Evolutionary conservation across 805 yeast genomes (phyloP).

Genomic region (Saturnispora galanensis): DNA sequence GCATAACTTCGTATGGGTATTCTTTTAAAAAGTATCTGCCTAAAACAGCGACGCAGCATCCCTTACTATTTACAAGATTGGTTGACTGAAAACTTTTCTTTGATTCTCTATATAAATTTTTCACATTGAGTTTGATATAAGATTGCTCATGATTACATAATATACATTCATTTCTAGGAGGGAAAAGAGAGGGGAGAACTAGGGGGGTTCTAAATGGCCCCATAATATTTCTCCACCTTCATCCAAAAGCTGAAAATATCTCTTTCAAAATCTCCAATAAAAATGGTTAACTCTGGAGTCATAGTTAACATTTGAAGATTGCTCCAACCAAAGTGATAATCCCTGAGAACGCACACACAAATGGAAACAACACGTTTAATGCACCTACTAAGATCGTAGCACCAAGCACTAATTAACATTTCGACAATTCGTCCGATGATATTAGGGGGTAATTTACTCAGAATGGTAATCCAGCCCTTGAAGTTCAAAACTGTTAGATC

Average conservation of each 20-base stretch:
- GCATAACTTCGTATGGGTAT: background rate
- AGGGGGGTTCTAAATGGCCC: background rate
- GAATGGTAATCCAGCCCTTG: conserved; percentile 14
- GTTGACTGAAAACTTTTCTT: too few relatives aligned
- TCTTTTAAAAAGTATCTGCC: background rate
- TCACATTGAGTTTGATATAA: too few relatives aligned
- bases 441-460: conserved; percentile 7
- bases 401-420: conserved; percentile 19
- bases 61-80: too few relatives aligned
- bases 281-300: conserved; percentile 12
- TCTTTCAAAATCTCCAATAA: conserved; percentile 11
- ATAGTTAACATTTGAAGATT: conserved; percentile 20
- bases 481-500: conserved; percentile 16
- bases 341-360: conserved; percentile 31
- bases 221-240: conserved; percentile 21
- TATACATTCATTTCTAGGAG: too few relatives aligned
- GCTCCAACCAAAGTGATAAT: conserved; percentile 44
- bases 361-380: conserved; percentile 25
- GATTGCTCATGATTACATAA: too few relatives aligned
- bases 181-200: too few relatives aligned
- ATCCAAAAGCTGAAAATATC: conserved; percentile 24
- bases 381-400: conserved; percentile 9
- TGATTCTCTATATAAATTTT: too few relatives aligned
- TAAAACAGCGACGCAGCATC: background rate
- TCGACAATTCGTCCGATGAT: conserved; percentile 14